phyloP scores from a whole-genome alignment of 1,139 yeast species.

The Candida sanyaensis region DNA sequence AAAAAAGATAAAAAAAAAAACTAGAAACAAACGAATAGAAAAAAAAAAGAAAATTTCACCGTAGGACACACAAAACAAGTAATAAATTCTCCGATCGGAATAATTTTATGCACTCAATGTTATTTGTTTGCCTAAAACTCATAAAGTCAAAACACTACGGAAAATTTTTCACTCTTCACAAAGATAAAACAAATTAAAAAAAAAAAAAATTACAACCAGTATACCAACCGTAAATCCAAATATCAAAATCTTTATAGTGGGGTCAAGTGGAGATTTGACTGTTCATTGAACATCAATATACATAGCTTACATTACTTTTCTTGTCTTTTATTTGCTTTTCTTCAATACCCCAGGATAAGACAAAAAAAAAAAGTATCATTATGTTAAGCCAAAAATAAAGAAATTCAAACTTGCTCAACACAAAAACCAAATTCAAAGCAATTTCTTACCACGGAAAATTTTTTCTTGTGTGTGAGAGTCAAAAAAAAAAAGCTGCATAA shows the following conservation, averaged over 20 bases:
- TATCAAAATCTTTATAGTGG: neutral
- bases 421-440: too few species aligned
- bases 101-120: constrained; percentile 5
- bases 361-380: neutral
- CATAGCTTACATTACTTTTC: neutral
- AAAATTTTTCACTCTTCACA: neutral
- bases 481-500: neutral
- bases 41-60: neutral
- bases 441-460: constrained; percentile 1
- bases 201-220: neutral
- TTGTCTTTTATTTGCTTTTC: too few species aligned
- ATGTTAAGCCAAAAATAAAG: neutral
- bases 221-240: constrained; percentile 1
- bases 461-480: neutral
- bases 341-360: too few species aligned
- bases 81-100: constrained; percentile 9
- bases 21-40: neutral
- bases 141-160: neutral
- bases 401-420: neutral
- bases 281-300: neutral
- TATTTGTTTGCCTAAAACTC: neutral
- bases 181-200: neutral
- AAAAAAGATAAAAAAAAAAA: neutral
- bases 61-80: neutral
- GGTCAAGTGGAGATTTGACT: neutral